Evolutionary conservation across 2,329 filamentous ascomycete species (phyloP), one percentile per base, ranked within the genome.

Genomic region (Trichoderma sp.): DNA sequence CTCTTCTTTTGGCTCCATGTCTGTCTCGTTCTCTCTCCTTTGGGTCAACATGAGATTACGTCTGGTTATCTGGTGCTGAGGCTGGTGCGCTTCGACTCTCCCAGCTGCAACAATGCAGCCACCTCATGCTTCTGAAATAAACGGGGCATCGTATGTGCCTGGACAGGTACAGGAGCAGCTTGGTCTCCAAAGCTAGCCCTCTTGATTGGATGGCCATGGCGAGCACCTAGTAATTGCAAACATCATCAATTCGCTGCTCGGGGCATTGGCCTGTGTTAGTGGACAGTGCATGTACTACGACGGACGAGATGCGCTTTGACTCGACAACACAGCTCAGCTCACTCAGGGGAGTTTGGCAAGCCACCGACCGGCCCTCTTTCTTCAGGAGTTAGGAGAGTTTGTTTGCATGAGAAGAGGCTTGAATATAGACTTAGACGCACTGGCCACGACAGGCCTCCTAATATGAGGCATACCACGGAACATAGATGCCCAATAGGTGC

Each of bases 71-170:
- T 39, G 58, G 32, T 62, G 58, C 6, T 34, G 17, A 34, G 39
- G 39, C 39, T 43, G 39, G 39, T n/a, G 57, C 57, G 9, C 30
- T n/a, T 59, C 6, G 30, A 32, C 15, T 20, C 11, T 23, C 17
- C 57, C 30, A 13, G 6, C 11, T 20, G n/a, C 55, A 32, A 20
- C 57, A 34, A 20, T 36, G 32, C 57, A 50, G n/a, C 9, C 43
- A 20, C 43, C 43, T 50, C 39, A 57, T 57, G 70, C 70, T 69
- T 72, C 65, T 64, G 30, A 67, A 70, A 70, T 26, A 59, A 61
- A 64, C 30, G 15, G 53, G 55, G 6, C 30, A 3, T 39, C 17
- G 50, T n/a, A 20, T 36, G 58, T 57, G 47, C n/a, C 43, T 47
- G 9, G 34, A 39, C 43, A 20, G 23, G 59, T 26, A 47, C 26